Conservation (phyloP, 176 grass and related monocot species). For the Paspalum notatum region DNA sequence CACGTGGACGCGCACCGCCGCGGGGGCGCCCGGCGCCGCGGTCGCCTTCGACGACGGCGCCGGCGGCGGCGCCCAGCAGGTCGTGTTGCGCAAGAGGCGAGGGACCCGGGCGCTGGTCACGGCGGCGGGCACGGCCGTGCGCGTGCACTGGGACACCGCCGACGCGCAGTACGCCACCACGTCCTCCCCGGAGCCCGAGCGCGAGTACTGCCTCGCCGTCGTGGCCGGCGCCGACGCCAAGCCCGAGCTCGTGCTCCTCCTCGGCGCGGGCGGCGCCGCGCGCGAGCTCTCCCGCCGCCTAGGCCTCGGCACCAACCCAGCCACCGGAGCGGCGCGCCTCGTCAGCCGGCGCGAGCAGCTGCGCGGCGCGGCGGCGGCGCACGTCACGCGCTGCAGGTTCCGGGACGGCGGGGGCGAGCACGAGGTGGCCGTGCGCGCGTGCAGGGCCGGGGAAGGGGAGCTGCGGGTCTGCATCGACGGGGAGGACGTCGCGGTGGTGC, state of each 20-base stretch:
- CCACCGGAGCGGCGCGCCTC: conserved; percentile 24
- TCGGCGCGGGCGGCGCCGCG: conserved; percentile 41
- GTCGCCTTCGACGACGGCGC: conserved; percentile 53
- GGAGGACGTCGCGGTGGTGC: conserved; percentile 65
- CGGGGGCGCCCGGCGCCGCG: conserved; percentile 37
- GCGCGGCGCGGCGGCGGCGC: conserved; percentile 33
- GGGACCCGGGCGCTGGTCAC: conserved; percentile 59
- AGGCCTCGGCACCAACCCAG: background rate
- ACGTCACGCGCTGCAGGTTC: conserved; percentile 67
- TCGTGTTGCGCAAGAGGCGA: conserved; percentile 52
- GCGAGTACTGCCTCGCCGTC: conserved; percentile 66
- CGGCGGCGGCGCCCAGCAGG: background rate
- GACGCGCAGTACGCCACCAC: conserved; percentile 50
- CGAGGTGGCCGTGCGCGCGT: conserved; percentile 60
- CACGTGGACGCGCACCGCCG: conserved; percentile 59
- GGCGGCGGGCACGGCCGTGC: conserved; percentile 47
- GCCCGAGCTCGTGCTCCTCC: conserved; percentile 62
- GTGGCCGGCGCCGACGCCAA: conserved; percentile 60
- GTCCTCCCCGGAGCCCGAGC: conserved; percentile 54
- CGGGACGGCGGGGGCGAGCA: conserved; percentile 66
- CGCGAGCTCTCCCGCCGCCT: conserved; percentile 56
- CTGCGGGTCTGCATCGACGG: conserved; percentile 72
- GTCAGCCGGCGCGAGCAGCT: conserved; percentile 68
- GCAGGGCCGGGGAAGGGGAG: conserved; percentile 51
- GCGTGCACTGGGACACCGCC: conserved; percentile 72